Base-by-base conservation (phyloP, 495 filamentous ascomycete species). In the Penicillium crystallinum region DNA sequence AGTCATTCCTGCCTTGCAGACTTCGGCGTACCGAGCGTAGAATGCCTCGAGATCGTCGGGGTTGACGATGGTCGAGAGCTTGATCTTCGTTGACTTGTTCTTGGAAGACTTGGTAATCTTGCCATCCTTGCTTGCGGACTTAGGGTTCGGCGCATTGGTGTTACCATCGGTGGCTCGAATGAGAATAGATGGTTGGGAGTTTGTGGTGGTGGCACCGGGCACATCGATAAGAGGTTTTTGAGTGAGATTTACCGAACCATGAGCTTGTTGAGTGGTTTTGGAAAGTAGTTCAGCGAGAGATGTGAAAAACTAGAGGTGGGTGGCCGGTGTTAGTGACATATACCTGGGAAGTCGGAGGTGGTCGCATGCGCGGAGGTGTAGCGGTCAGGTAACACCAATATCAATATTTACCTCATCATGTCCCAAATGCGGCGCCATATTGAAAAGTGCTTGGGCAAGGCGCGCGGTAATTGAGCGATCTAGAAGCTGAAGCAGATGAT, bases 1-100 rank as follows among this genome's bases (percentile, higher is more conserved):
- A 23, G 80, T 75, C 91, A 97, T 97, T 15, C 91, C 90, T 0
- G 77, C 70, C 73, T 93, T 97, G 67, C 90, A 95, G 6, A 89
- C 77, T 58, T 97, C 95, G n/a, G 90, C 91, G 69, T 97, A 98
- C 35, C 81, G 78, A 14, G 74, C 74, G 68, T 88, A 98, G 58
- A 98, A 98, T 0, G 65, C 71, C 34, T 95, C 90, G 4, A 97
- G 69, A 2, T 85, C 81, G 36, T 82, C 81, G 9, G 87, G 79
- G 40, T 83, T 74, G 11, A 97, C 90, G 3, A 96, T 62, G 0
- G 95, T 97, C 1, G 87, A 89, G 25, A 97, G 59, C 68, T 96
- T 96, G 55, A 89, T 71, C 69, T 89, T 95, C 1, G 70, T 60
- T 12, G 59, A 29, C 41, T 59, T 65, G 46, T 59, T 63, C 38